phyloP scores from a whole-genome alignment of 179 eudicot genomes.

The Amaranthus tricolor region DNA sequence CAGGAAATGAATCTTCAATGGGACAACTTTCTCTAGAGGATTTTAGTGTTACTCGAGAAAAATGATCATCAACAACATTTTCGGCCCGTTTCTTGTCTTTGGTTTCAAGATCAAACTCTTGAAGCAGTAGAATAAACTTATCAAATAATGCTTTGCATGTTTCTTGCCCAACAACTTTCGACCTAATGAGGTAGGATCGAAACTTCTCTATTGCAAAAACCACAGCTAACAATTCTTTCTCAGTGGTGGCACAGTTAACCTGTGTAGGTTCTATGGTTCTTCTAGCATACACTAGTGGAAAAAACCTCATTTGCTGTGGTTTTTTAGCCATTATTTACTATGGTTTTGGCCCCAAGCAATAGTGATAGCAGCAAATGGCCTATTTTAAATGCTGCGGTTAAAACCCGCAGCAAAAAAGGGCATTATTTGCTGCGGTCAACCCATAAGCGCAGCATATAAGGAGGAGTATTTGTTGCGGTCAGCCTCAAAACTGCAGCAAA shows the following conservation, averaged over 20 bases:
- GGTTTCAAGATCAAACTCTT: not conserved
- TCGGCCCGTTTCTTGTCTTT: not conserved
- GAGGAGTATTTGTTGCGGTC: too few relatives aligned
- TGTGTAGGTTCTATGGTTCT: not conserved
- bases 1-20: not conserved
- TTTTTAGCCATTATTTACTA: too few relatives aligned
- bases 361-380: too few relatives aligned
- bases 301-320: too few relatives aligned
- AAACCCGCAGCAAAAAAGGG: too few relatives aligned
- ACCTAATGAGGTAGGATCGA: not conserved
- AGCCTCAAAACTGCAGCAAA: too few relatives aligned
- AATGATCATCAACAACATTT: not conserved
- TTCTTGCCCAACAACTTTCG: not conserved
- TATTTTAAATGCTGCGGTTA: too few relatives aligned
- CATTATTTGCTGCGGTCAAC: too few relatives aligned
- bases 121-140: not conserved
- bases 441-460: too few relatives aligned
- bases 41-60: not conserved
- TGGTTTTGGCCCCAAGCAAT: too few relatives aligned
- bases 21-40: not conserved
- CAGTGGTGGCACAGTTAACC: not conserved
- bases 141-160: not conserved
- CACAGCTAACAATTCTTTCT: not conserved
- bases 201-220: not conserved
- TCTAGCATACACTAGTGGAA: too few relatives aligned